Evolutionary conservation across 2,329 filamentous ascomycete genomes (phyloP), one percentile per base, ranked within the genome.

Genomic region (Xylaria sp.): DNA sequence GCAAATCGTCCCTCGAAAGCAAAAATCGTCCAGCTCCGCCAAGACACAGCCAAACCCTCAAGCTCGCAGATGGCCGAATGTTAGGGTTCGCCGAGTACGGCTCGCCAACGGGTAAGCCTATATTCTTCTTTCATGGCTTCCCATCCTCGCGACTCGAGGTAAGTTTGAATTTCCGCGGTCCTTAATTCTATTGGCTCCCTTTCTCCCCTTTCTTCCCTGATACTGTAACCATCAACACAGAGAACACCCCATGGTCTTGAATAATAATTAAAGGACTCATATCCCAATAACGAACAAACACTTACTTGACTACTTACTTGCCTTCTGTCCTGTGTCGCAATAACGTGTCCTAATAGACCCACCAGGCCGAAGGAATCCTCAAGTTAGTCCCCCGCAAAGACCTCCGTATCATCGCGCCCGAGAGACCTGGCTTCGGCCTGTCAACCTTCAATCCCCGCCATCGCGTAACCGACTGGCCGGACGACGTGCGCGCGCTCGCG

Each of bases 401-500:
- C 25, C 34, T 78, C 8, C 78, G 75, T 18, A 50, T 81, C 52
- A 68, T 81, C 50, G 71, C 75, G n/a, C 65, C 74, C 6, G 75
- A 77, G 50, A 72, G 80, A 23, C 80, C 80, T 3, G 80, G 80
- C 13, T 76, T 77, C 58, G 79, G 77, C 4, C 68, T 75, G 13
- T 81, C 80, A 10, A 77, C 76, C 2, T 77, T 75, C 66, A 73
- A 80, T 51, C 70, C 75, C 2, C 68, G 58, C 25, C 74, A 72
- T 32, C 65, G 62, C 48, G 61, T 78, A 5, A 59, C 68, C 23
- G 75, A 75, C 59, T 78, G 72, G 71, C 72, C 75, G 0, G 61
- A 60, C 8, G 75, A 78, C 25, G 59, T 78, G 10, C 66, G 72
- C 15, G 71, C 73, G 3, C 70, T 78, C 2, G 76, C 76, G 15